A percentile compares a stretch with the other conserved stretches of the same genome.
phyloP scores from a whole-genome alignment of 257 asterid species.

The Solanum commersonii region DNA sequence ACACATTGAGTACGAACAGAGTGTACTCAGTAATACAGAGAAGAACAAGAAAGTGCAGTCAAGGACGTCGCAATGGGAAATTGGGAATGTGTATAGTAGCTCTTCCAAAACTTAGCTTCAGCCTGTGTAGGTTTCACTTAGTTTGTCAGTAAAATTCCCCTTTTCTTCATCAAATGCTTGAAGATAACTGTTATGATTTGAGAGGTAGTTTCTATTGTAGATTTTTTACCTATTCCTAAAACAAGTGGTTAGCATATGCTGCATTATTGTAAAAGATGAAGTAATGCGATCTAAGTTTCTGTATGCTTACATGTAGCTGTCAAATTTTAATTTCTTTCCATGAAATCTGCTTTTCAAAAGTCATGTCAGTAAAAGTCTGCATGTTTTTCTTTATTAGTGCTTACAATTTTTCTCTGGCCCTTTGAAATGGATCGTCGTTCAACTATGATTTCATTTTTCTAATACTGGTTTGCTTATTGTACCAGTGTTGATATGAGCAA shows the following conservation, averaged over 20 bases:
- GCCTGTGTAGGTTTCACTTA: not conserved
- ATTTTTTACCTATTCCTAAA: not conserved
- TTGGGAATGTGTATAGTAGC: not conserved
- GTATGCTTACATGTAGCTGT: not conserved
- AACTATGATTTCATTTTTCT: not conserved
- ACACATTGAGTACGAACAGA: not conserved
- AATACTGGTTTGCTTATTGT: not conserved
- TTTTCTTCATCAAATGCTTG: not conserved
- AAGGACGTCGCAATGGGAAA: not conserved
- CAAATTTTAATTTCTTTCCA: not conserved
- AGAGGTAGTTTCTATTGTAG: not conserved
- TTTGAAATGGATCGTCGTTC: not conserved
- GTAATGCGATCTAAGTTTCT: not conserved
- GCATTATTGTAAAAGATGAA: not conserved
- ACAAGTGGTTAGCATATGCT: not conserved
- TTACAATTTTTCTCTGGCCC: not conserved
- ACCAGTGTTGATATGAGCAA: not conserved
- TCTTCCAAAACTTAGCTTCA: not conserved
- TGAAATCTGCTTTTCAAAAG: not conserved
- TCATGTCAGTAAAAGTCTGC: not conserved
- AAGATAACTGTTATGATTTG: not conserved
- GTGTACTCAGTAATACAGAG: no score
- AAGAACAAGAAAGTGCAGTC: not conserved
- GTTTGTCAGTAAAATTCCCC: not conserved
- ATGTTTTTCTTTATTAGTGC: not conserved